A percentile compares a stretch with the other conserved stretches of the same genome.
phyloP scores from a whole-genome alignment of 371 early-diverging fungal genomes.

The Apophysomyces variabilis region DNA sequence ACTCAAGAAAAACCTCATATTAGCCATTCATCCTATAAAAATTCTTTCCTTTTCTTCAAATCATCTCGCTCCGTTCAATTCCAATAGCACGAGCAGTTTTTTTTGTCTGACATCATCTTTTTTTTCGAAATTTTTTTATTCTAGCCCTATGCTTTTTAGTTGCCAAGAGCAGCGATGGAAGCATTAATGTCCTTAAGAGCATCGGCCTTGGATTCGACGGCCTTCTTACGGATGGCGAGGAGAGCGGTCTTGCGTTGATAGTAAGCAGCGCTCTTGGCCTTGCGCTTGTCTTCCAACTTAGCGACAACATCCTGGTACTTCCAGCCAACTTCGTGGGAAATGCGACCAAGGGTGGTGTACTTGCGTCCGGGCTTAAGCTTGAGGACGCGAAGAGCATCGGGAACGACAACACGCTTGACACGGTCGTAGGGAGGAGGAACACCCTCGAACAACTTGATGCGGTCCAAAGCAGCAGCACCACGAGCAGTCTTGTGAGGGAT shows the following conservation, averaged over 20 bases:
- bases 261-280: constrained; percentile 89
- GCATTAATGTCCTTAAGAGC: constrained; percentile 48
- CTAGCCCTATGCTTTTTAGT: constrained; percentile 26
- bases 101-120: not conserved
- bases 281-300: constrained; percentile 96
- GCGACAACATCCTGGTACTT: constrained; percentile 96
- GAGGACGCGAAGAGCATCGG: constrained; percentile 95
- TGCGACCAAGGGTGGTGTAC: constrained; percentile 92
- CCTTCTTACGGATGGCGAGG: constrained; percentile 45
- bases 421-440: constrained; percentile 97
- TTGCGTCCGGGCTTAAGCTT: constrained; percentile 96
- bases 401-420: constrained; percentile 95
- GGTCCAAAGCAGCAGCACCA: constrained; percentile 95
- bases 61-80: too few species aligned
- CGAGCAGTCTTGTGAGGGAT: constrained; percentile 98
- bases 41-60: not conserved
- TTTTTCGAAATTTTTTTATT: constrained; percentile 6
- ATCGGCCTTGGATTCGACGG: constrained; percentile 46
- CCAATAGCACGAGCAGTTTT: too few species aligned
- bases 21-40: too few species aligned
- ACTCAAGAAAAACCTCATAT: too few species aligned
- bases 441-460: constrained; percentile 99
- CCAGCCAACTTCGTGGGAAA: constrained; percentile 98
- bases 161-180: constrained; percentile 41
- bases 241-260: constrained; percentile 81